Base-by-base conservation (phyloP, 179 eudicot genomes). In the Spinacia oleracea region DNA sequence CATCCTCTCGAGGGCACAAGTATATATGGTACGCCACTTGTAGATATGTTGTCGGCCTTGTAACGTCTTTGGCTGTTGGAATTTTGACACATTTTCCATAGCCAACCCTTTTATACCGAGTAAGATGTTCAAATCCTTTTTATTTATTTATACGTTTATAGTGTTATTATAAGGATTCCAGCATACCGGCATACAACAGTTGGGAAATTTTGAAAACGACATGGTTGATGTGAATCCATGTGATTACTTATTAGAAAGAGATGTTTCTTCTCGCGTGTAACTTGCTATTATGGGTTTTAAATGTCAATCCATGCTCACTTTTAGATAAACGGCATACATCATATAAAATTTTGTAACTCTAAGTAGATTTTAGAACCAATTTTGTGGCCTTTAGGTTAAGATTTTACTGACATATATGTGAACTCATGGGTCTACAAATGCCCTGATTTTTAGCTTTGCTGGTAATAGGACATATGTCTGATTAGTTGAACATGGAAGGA, bases 101-200 rank as follows among this genome's bases (percentile, higher is more conserved):
- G 79, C 99, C 99, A 34, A 98, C 99, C 11, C 97, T 96, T 82
- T 85, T 96, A 25, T 96, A 96, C 84, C 87, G 93, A 97, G 99
- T 96, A 85, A 68, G 86, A 25, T 27, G 2, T 23, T 45, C 16
- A 73, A n/a, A 51, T 6, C 74, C 25, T 75, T 10, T 9, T 29
- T 9, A 9, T 48, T 38, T 4, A 3, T 38, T n/a, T n/a, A n/a
- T n/a, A n/a, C n/a, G n/a, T 38, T 15, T 46, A 1, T 63, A n/a
- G 10, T 55, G 4, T 55, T 64, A 4, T 23, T 56, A 20, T 60
- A 31, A 23, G 42, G 25, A 31, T 15, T 16, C n/a, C n/a, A n/a
- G n/a, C n/a, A n/a, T n/a, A n/a, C 3, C 9, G 16, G 20, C 15
- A 69, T 46, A 71, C 40, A 20, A 9, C 51, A 35, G 34, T 32